Percentiles rank a stretch among this genome's conserved stretches.
Conservation (phyloP, 306 rosid genomes). For the Arachis stenosperma region DNA sequence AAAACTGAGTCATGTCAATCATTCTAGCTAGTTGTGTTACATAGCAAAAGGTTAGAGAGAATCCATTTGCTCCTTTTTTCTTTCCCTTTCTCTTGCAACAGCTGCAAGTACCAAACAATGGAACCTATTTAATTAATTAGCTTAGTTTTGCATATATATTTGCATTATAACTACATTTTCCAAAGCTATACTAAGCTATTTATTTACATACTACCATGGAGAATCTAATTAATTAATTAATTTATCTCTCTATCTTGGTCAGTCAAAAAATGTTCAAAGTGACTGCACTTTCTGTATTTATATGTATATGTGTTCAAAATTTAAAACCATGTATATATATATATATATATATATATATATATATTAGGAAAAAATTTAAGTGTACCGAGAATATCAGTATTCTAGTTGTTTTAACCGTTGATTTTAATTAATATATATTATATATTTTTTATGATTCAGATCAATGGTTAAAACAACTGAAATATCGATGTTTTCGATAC, state of each 20-base stretch:
- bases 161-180: conserved; percentile 10
- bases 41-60: not conserved
- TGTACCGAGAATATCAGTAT: too few species aligned
- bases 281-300: not conserved
- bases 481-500: too few species aligned
- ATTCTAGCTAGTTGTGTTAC: not conserved
- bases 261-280: conserved; percentile 36
- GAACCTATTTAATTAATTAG: not conserved
- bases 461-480: too few species aligned
- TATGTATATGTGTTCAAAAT: conserved; percentile 20
- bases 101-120: conserved; percentile 34
- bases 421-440: too few species aligned
- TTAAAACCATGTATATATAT: not conserved
- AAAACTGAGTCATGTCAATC: conserved; percentile 24
- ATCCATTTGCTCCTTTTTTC: not conserved
- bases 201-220: not conserved
- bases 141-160: not conserved
- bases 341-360: too few species aligned
- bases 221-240: conserved; percentile 33
- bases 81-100: not conserved
- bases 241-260: not conserved
- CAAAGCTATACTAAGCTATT: conserved; percentile 12
- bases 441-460: too few species aligned
- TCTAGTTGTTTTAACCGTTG: too few species aligned
- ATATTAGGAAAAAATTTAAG: too few species aligned